Evolutionary conservation across 352 stramenopile genomes (phyloP).

Genomic region (Phytopythium sindhum): DNA sequence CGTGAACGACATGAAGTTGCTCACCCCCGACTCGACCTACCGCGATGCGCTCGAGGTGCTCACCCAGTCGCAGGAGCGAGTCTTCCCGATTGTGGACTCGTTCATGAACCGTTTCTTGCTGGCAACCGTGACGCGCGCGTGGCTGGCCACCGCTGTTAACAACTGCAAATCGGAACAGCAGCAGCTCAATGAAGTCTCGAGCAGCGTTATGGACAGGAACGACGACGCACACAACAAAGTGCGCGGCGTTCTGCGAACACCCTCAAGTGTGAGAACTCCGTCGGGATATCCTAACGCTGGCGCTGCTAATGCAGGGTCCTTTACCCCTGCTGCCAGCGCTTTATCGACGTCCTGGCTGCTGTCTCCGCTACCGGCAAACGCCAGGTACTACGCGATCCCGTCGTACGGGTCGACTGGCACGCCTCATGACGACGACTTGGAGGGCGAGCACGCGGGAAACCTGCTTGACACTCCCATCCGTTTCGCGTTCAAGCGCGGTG

Average conservation of each 20-base stretch:
- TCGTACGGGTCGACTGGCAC: constrained; percentile 6
- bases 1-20: constrained; percentile 54
- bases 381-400: background rate
- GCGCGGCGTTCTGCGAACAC: background rate
- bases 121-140: constrained; percentile 59
- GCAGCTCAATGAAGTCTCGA: background rate
- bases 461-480: constrained; percentile 57
- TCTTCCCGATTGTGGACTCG: constrained; percentile 76
- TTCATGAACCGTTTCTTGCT: constrained; percentile 57
- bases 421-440: constrained; percentile 9
- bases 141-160: constrained; percentile 47
- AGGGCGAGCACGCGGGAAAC: constrained; percentile 18
- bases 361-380: background rate
- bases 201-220: too few relatives aligned
- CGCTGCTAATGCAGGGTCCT: background rate
- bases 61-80: constrained; percentile 45
- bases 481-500: constrained; percentile 66
- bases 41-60: constrained; percentile 50
- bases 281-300: background rate
- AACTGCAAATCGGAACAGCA: constrained; percentile 37
- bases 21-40: constrained; percentile 75
- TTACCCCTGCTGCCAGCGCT: background rate
- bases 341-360: background rate
- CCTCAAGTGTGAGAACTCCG: background rate
- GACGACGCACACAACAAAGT: background rate